Percentiles rank a stretch among this genome's conserved stretches.
Evolutionary conservation across 345 rosid species (phyloP).

Genomic region (Eucalyptus decipiens): DNA sequence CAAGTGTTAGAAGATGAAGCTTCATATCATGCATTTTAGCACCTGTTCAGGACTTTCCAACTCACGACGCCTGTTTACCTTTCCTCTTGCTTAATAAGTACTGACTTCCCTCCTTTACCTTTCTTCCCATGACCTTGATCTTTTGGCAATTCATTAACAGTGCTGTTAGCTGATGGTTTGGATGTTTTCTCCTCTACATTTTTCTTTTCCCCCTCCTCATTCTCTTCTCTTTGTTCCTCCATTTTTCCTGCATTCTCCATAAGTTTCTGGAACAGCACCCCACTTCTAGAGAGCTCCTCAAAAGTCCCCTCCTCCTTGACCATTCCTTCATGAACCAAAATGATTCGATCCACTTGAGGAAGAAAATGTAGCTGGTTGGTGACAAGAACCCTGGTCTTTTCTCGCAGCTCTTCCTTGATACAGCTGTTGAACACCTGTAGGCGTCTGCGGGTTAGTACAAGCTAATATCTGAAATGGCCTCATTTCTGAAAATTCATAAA

Average conservation of each 20-base stretch:
- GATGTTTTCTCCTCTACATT: constrained; percentile 10
- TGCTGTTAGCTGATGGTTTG: constrained; percentile 19
- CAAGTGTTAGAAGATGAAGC: background rate
- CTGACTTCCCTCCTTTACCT: constrained; percentile 53
- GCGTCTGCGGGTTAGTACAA: background rate
- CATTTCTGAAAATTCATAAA: background rate
- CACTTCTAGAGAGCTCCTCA: constrained; percentile 68
- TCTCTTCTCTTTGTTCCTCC: constrained; percentile 45
- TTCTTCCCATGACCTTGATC: constrained; percentile 9
- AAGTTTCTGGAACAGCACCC: constrained; percentile 60
- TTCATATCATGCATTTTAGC: background rate
- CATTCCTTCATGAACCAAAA: constrained; percentile 65
- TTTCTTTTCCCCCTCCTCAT: constrained; percentile 9
- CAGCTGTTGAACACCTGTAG: constrained; percentile 83
- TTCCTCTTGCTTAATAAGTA: constrained; percentile 89
- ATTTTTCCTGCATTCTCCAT: constrained; percentile 97
- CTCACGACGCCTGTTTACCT: constrained; percentile 86
- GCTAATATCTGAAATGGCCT: background rate
- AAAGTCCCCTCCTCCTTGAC: constrained; percentile 87
- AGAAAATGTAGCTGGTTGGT: constrained; percentile 97
- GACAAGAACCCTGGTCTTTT: constrained; percentile 81
- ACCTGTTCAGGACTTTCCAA: constrained; percentile 82
- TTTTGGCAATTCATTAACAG: constrained; percentile 1
- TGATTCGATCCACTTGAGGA: constrained; percentile 72
- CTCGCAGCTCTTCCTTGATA: constrained; percentile 63